Conservation (phyloP, 805 yeast genomes). For the Starmerella vaccinii region DNA sequence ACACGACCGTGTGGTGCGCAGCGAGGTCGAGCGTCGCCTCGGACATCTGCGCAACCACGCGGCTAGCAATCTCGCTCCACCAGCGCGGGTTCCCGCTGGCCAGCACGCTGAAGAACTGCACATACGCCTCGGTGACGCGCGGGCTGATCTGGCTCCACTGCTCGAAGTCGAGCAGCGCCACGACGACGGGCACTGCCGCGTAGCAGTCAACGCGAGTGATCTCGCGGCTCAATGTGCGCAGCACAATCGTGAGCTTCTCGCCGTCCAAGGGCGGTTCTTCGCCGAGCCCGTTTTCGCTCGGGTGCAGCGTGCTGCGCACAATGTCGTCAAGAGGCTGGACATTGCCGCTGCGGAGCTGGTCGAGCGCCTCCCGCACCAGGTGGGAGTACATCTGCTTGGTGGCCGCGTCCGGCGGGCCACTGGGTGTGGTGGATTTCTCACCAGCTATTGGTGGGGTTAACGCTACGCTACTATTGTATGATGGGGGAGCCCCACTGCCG, state of each 20-base stretch:
- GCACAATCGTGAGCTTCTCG: slow-evolving; percentile 43
- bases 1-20: slow-evolving; percentile 56
- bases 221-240: slow-evolving; percentile 52
- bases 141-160: slow-evolving; percentile 47
- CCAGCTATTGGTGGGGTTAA: slow-evolving; percentile 5
- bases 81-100: slow-evolving; percentile 83
- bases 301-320: background rate
- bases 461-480: slow-evolving; percentile 12
- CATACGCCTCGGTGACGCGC: slow-evolving; percentile 44
- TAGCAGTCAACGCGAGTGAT: slow-evolving; percentile 51
- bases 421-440: slow-evolving; percentile 2
- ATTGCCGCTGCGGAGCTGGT: slow-evolving; percentile 1
- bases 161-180: slow-evolving; percentile 47
- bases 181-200: slow-evolving; percentile 43
- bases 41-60: slow-evolving; percentile 53
- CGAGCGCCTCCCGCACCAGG: slow-evolving; percentile 14
- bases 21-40: slow-evolving; percentile 26
- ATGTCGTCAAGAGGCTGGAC: background rate
- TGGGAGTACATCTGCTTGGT: slow-evolving; percentile 9
- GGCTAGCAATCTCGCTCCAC: slow-evolving; percentile 71
- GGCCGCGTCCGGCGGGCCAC: background rate
- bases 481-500: slow-evolving; percentile 1
- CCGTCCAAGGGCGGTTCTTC: slow-evolving; percentile 9
- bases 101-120: slow-evolving; percentile 63
- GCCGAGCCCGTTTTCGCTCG: slow-evolving; percentile 4